Evolutionary conservation across 2,329 filamentous ascomycete species (phyloP).

Genomic region (Trichoderma atroviride): DNA sequence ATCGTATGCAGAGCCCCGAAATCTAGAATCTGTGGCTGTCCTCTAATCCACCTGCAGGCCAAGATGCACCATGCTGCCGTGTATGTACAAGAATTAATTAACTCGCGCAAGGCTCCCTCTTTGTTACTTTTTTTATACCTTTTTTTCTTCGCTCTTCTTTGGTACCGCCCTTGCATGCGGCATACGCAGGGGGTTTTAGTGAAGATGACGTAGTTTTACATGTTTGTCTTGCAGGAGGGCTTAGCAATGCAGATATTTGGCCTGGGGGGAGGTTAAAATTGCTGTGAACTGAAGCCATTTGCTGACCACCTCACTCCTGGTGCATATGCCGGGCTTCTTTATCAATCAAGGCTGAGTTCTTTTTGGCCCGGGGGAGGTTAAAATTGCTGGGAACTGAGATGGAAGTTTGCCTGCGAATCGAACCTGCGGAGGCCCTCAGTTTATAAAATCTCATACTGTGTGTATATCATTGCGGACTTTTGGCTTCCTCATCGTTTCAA

Average conservation of each 20-base stretch:
- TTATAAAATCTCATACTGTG: too few species aligned
- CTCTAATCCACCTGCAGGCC: conserved; percentile 13
- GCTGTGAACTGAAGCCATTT: neutral
- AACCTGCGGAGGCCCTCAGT: too few species aligned
- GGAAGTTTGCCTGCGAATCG: too few species aligned
- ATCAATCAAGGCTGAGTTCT: neutral
- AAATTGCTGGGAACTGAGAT: too few species aligned
- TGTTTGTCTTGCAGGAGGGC: neutral
- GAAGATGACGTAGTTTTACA: conserved; percentile 10
- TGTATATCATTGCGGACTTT: too few species aligned
- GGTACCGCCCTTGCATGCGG: conserved; percentile 12
- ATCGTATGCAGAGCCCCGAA: conserved; percentile 8
- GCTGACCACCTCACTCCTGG: conserved; percentile 7
- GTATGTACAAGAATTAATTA: neutral
- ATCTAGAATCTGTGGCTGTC: conserved; percentile 6
- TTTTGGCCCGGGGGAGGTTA: neutral
- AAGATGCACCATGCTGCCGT: neutral
- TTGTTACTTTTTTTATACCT: neutral
- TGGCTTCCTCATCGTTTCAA: too few species aligned
- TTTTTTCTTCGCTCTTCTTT: neutral
- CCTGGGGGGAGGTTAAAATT: too few species aligned
- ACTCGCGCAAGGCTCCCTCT: neutral
- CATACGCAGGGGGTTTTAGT: conserved; percentile 6
- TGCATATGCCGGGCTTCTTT: neutral
- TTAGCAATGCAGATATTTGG: neutral